Conservation (phyloP, 2,329 filamentous ascomycete species). For the Magnaporthales sp. region DNA sequence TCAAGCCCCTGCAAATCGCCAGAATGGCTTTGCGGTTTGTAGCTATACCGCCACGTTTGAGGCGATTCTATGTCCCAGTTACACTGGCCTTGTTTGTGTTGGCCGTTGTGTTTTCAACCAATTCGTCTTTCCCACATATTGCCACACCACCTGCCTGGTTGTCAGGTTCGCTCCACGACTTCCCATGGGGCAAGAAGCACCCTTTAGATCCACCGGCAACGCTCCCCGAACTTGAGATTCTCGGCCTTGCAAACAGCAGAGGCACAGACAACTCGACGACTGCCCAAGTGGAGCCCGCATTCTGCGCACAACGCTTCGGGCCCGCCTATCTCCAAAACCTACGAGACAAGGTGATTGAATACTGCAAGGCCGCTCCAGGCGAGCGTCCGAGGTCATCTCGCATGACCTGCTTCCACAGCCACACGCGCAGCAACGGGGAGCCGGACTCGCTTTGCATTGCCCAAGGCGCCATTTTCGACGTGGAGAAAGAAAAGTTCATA, state of each 20-base stretch:
- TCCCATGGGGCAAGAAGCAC: background rate
- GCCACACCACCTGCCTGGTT: background rate
- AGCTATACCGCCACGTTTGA: background rate
- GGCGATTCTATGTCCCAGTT: background rate
- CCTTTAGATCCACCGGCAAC: background rate
- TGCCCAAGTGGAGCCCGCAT: constrained; percentile 5
- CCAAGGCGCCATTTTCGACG: constrained; percentile 5
- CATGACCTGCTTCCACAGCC: constrained; percentile 12
- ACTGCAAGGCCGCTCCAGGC: constrained; percentile 7
- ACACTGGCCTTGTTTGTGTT: background rate
- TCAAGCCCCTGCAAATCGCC: background rate
- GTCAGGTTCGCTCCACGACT: background rate
- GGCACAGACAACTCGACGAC: background rate
- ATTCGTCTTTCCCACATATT: background rate
- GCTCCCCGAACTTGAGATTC: background rate
- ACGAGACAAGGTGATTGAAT: constrained; percentile 7
- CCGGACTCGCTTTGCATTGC: constrained; percentile 10
- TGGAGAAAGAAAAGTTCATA: background rate
- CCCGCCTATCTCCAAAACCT: constrained; percentile 9
- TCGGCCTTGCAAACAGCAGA: background rate
- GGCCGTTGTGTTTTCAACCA: background rate
- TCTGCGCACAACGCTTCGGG: constrained; percentile 10
- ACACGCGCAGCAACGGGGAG: constrained; percentile 4
- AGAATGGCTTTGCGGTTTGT: background rate
- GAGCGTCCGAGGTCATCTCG: background rate